Percentiles rank a stretch among this genome's conserved stretches.
Evolutionary conservation across 2,329 filamentous ascomycete genomes (phyloP).

Genomic region (Pseudopyrenochaeta lycopersici): DNA sequence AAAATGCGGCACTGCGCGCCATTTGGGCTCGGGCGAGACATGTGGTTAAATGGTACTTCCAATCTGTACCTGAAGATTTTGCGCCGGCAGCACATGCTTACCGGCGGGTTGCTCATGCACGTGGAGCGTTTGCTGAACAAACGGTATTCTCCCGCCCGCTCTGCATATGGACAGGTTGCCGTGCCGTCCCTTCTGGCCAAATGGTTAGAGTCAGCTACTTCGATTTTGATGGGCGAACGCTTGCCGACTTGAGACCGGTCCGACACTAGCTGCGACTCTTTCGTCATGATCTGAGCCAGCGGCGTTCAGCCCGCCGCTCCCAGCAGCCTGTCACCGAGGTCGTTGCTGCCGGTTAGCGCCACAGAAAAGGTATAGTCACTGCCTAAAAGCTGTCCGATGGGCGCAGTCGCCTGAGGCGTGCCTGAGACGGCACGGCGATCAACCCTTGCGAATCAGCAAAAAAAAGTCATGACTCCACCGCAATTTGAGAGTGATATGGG

Average conservation of each 20-base stretch:
- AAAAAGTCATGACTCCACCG: constrained; percentile 2
- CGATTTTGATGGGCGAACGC: constrained; percentile 13
- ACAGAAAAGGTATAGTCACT: constrained; percentile 22
- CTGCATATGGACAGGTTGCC: constrained; percentile 33
- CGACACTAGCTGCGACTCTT: constrained; percentile 23
- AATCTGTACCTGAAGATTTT: constrained; percentile 10
- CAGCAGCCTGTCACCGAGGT: constrained; percentile 37
- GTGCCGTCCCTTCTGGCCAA: constrained; percentile 31
- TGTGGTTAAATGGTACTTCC: constrained; percentile 5
- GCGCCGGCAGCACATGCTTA: constrained; percentile 27
- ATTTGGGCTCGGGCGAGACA: neutral
- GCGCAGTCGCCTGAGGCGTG: constrained; percentile 18
- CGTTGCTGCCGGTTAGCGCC: constrained; percentile 29
- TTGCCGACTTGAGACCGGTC: constrained; percentile 33
- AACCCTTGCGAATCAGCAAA: constrained; percentile 5
- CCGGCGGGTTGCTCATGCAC: constrained; percentile 35
- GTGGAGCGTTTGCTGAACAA: constrained; percentile 33
- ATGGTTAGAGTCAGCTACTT: constrained; percentile 10
- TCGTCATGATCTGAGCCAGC: constrained; percentile 45
- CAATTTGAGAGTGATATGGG: neutral
- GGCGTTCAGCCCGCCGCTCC: constrained; percentile 29
- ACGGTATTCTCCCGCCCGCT: constrained; percentile 37
- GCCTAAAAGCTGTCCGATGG: constrained; percentile 21
- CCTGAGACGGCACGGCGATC: constrained; percentile 15
- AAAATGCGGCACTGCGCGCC: constrained; percentile 9